Percentiles rank a stretch among this genome's conserved stretches.
These are phyloP conservation scores for Saccharomycopsis sp. DNA, from an alignment of 805 yeast species.

Conservation along the genomic window DNA sequence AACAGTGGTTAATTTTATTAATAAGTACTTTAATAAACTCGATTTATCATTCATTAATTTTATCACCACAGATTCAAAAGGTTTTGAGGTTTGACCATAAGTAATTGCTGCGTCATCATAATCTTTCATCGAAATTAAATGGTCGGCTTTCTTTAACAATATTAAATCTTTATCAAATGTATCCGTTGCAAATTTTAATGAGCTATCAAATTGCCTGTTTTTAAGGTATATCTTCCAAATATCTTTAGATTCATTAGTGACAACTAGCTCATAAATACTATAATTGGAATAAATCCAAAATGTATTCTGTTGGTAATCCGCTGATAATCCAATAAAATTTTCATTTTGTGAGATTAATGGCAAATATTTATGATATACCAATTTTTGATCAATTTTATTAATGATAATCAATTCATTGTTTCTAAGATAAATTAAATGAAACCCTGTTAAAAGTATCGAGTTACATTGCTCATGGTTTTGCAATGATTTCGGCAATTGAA, in stretches of 20 bases:
- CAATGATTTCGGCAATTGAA: constrained; percentile 33
- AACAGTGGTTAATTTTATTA: constrained; percentile 33
- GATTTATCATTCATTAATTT: constrained; percentile 40
- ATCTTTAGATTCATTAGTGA: constrained; percentile 61
- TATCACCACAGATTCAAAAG: constrained; percentile 65
- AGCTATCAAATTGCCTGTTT: constrained; percentile 53
- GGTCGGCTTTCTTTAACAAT: constrained; percentile 47
- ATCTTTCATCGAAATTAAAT: constrained; percentile 31
- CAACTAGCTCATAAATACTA: constrained; percentile 63
- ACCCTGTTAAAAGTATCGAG: constrained; percentile 43
- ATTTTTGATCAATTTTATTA: constrained; percentile 45
- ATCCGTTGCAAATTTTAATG: constrained; percentile 37
- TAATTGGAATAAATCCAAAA: constrained; percentile 67
- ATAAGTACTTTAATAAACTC: constrained; percentile 42
- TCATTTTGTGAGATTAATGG: constrained; percentile 30
- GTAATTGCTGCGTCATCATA: constrained; percentile 43
- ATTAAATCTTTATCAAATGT: constrained; percentile 39
- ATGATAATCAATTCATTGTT: constrained; percentile 34
- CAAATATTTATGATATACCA: constrained; percentile 37
- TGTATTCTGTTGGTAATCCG: constrained; percentile 47
- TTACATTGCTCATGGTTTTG: constrained; percentile 26
- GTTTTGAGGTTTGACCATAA: constrained; percentile 55
- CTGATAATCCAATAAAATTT: constrained; percentile 38
- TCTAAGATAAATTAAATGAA: constrained; percentile 44
- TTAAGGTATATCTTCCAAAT: constrained; percentile 66